Conservation (phyloP, 176 grass and related monocot genomes). For the Ampelocalamus luodianensis region DNA sequence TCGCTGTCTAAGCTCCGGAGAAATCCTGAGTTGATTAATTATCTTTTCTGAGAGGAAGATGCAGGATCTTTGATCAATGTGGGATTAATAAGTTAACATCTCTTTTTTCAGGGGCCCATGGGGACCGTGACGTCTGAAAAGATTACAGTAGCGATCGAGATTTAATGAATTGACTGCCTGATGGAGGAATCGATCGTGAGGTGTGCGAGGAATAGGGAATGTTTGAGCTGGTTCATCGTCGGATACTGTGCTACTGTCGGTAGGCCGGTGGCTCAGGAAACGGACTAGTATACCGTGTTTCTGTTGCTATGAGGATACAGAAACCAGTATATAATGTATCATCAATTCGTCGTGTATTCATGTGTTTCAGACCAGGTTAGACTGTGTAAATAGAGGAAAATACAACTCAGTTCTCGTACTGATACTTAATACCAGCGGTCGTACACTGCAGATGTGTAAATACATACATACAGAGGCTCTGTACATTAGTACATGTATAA, state of each 20-base stretch:
- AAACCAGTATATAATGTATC: neutral
- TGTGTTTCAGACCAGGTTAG: neutral
- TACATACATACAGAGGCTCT: neutral
- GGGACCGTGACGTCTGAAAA: slow-evolving; percentile 21
- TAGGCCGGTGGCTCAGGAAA: slow-evolving; percentile 21
- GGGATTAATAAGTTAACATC: neutral
- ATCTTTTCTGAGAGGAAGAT: neutral
- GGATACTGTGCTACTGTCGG: slow-evolving; percentile 28
- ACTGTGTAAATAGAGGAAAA: neutral
- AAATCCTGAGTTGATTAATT: neutral
- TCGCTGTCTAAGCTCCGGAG: neutral
- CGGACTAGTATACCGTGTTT: neutral
- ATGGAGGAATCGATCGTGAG: slow-evolving; percentile 9
- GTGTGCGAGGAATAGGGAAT: neutral
- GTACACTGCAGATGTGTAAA: neutral
- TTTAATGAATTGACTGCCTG: neutral
- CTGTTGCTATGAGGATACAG: neutral
- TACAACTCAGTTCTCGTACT: neutral
- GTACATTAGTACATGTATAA: neutral
- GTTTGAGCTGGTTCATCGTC: neutral
- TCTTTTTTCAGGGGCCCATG: neutral
- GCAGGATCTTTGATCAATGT: slow-evolving; percentile 21
- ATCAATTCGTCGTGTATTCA: neutral
- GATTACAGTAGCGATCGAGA: slow-evolving; percentile 2
- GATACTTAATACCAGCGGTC: neutral